Base-by-base conservation (phyloP, 1,284 basidiomycete species). In the Irpex lacteus region DNA sequence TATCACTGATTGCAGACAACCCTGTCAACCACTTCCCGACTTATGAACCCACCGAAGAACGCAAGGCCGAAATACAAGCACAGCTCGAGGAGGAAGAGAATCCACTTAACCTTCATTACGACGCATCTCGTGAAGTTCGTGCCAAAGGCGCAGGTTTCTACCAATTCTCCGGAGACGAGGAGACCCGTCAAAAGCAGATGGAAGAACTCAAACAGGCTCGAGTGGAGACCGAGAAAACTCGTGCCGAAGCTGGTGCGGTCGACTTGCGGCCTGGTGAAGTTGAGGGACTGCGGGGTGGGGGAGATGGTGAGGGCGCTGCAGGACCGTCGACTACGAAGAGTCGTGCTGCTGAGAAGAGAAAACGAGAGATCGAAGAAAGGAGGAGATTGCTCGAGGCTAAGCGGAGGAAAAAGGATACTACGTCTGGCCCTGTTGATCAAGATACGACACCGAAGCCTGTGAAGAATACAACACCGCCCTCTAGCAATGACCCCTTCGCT, bases 141-240 rank as follows among this genome's bases (percentile, higher is more conserved):
- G 85, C 90, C n/a, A 90, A 90, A 71, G 96, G 93, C 38, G 95
- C 96, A 0, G 96, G 87, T 0, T 94, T 92, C 77, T 97, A 96
- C 74, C 88, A 92, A 71, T 96, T 98, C 75, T 92, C 93, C 2
- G 82, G 75, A 0, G 93, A 97, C 70, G 92, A 95, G 70, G 88
- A 90, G 64, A 85, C 83, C 36, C 84, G 96, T 38, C 76, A 77
- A 66, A 77, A 79, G 61, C 90, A 98, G 76, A 92, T 96, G 92
- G 90, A 92, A 59, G 88, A 89, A 59, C 76, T 98, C 13, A 85
- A 82, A 55, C 74, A 78, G 6, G 82, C 84, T 9, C 80, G 93
- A 49, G 80, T 83, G 21, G 92, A 96, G 73, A 98, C 96, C 0
- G 85, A 86, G 69, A 77, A 78, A 62, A 83, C 80, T 4, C 79